Conservation (phyloP, 2,329 filamentous ascomycete species). For the Fusarium aywerte region DNA sequence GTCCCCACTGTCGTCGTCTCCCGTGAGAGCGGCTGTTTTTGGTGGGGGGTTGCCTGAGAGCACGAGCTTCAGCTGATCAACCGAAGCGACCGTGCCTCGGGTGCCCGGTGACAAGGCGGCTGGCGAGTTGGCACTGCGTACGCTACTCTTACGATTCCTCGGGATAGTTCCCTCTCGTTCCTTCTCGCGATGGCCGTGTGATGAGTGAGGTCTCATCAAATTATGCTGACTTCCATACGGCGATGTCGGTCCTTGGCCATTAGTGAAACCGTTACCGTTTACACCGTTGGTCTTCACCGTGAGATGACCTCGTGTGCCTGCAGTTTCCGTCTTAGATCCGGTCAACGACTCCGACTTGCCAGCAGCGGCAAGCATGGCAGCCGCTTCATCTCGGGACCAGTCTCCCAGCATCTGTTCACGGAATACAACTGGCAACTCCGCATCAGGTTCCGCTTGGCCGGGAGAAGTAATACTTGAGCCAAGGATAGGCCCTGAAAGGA, state of each 20-base stretch:
- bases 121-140: conserved; percentile 63
- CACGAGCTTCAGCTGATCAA: conserved; percentile 72
- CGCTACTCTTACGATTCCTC: conserved; percentile 64
- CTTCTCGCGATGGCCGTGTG: conserved; percentile 52
- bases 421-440: conserved; percentile 72
- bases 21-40: conserved; percentile 54
- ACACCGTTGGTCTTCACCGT: conserved; percentile 62
- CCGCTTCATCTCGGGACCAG: conserved; percentile 81
- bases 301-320: conserved; percentile 65
- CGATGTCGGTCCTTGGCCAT: conserved; percentile 54
- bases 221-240: conserved; percentile 63
- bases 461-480: conserved; percentile 58
- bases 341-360: conserved; percentile 79
- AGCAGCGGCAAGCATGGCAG: conserved; percentile 74
- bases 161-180: conserved; percentile 48
- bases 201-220: conserved; percentile 59
- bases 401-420: conserved; percentile 80
- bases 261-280: conserved; percentile 48
- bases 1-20: conserved; percentile 67
- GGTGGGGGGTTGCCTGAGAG: conserved; percentile 62
- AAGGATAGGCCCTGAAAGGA: conserved; percentile 70
- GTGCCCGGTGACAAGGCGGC: conserved; percentile 56
- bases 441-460: conserved; percentile 54
- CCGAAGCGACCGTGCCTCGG: conserved; percentile 65
- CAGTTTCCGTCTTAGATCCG: conserved; percentile 76